A percentile compares a stretch with the other conserved stretches of the same genome.
These are phyloP conservation scores for Quillaja saponaria DNA, from an alignment of 306 rosid genomes.

Conservation along the genomic window DNA sequence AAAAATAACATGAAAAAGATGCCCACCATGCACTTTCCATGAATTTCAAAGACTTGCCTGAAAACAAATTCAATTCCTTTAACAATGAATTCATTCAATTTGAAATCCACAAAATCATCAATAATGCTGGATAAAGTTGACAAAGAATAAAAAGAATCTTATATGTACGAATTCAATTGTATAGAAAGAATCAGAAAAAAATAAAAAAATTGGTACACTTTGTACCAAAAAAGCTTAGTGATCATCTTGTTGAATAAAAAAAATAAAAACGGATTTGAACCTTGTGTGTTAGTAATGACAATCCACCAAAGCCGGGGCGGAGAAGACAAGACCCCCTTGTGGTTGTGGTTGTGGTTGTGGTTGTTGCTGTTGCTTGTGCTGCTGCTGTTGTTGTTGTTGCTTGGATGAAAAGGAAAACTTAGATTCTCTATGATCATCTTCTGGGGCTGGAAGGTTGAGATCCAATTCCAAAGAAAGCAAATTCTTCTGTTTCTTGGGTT, in stretches of 20 bases:
- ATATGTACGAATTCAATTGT: conserved; percentile 30
- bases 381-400: conserved; percentile 43
- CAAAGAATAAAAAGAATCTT: conserved; percentile 52
- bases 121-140: conserved; percentile 22
- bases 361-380: conserved; percentile 17
- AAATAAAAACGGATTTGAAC: conserved; percentile 23
- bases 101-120: neutral
- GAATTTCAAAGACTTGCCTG: conserved; percentile 37
- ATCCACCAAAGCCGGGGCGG: conserved; percentile 86
- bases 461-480: conserved; percentile 74
- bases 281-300: conserved; percentile 67
- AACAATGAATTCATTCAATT: conserved; percentile 30
- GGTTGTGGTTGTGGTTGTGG: conserved; percentile 35
- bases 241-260: conserved; percentile 26
- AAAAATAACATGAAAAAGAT: conserved; percentile 27
- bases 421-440: conserved; percentile 70
- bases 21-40: conserved; percentile 59
- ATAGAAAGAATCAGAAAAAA: conserved; percentile 18
- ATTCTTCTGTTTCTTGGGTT: conserved; percentile 52
- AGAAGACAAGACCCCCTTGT: conserved; percentile 53
- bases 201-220: conserved; percentile 23
- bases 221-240: conserved; percentile 28
- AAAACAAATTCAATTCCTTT: conserved; percentile 25
- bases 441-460: conserved; percentile 98
- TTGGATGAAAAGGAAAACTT: conserved; percentile 59